Evolutionary conservation across 2,329 filamentous ascomycete species (phyloP).

Genomic region (Calonectria ilicicola): DNA sequence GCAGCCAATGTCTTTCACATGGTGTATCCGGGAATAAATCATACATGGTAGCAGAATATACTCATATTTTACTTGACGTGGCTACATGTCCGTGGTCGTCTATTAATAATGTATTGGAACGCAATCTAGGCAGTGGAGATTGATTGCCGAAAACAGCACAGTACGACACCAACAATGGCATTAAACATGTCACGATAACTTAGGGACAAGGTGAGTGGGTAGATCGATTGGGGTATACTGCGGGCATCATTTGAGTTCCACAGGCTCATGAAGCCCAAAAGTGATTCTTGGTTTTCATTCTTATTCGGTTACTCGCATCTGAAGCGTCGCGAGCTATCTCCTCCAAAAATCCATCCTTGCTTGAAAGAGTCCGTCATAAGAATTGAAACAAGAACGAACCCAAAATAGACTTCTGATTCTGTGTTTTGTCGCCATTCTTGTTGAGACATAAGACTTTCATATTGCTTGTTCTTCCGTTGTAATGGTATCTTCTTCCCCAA

Average conservation of each 20-base stretch:
- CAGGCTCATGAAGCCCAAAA: constrained; percentile 34
- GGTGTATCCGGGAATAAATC: not conserved
- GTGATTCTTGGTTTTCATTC: constrained; percentile 37
- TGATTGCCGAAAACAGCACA: not conserved
- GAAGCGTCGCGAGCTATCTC: constrained; percentile 27
- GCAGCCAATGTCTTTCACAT: not conserved
- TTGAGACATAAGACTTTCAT: constrained; percentile 34
- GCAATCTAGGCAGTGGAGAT: too few relatives aligned
- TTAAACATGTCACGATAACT: not conserved
- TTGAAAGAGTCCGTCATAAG: constrained; percentile 26
- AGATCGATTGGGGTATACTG: constrained; percentile 35
- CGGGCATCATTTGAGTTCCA: constrained; percentile 43
- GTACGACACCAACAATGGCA: not conserved
- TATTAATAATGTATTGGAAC: too few relatives aligned
- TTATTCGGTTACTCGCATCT: constrained; percentile 9
- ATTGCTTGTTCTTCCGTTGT: constrained; percentile 34
- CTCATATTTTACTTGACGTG: not conserved
- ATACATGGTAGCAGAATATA: not conserved
- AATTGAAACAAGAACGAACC: constrained; percentile 32
- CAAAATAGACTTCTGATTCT: constrained; percentile 33
- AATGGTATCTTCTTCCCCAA: constrained; percentile 44
- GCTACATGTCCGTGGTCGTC: too few relatives aligned
- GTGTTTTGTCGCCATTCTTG: constrained; percentile 33
- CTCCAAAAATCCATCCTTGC: constrained; percentile 21
- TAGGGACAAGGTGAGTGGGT: constrained; percentile 18